phyloP scores from a whole-genome alignment of 2,329 filamentous ascomycete genomes.

The Pleomassaria siparia region DNA sequence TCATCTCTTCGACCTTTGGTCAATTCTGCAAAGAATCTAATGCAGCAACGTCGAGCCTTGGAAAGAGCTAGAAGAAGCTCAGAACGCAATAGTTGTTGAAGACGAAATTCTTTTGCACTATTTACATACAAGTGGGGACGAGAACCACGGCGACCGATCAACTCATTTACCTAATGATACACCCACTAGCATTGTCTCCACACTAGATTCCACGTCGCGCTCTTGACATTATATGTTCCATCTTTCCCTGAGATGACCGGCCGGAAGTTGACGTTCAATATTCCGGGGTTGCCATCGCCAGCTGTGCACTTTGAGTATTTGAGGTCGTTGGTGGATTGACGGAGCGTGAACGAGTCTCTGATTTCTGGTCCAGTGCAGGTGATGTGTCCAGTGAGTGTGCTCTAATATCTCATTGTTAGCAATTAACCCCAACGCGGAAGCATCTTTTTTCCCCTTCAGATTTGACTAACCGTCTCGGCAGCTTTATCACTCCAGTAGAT shows the following conservation, averaged over 20 bases:
- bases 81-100: no score
- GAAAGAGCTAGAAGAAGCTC: no score
- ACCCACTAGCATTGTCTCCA: constrained; percentile 30
- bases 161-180: not conserved
- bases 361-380: constrained; percentile 27
- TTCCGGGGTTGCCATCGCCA: constrained; percentile 27
- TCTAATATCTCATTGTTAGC: constrained; percentile 3
- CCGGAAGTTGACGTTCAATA: constrained; percentile 35
- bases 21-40: not conserved
- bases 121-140: not conserved
- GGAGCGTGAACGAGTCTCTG: constrained; percentile 28
- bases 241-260: constrained; percentile 29
- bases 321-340: constrained; percentile 22
- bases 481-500: constrained; percentile 36
- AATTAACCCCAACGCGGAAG: no score
- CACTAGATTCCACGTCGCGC: constrained; percentile 26
- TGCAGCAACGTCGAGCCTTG: no score
- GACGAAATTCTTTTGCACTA: not conserved
- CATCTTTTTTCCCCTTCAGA: not conserved
- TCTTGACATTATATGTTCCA: constrained; percentile 32
- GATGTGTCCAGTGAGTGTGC: constrained; percentile 19
- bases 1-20: no score
- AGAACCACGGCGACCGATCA: not conserved
- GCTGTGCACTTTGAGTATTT: constrained; percentile 34
- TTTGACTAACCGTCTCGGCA: constrained; percentile 26